Evolutionary conservation across 2,329 filamentous ascomycete genomes (phyloP).

Genomic region (Trichoderma sp.): DNA sequence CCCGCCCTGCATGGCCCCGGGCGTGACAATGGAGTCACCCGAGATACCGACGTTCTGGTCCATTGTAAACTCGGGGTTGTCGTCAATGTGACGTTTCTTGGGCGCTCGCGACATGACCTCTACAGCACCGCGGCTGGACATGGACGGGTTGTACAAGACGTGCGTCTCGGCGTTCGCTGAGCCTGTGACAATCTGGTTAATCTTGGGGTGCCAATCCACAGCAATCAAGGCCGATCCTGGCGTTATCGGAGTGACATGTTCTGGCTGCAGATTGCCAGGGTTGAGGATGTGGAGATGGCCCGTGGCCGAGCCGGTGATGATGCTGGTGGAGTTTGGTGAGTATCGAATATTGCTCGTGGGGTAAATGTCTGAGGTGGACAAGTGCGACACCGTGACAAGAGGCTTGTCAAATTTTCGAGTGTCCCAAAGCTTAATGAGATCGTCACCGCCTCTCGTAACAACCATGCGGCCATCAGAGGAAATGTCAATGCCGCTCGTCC

Average conservation of each 20-base stretch:
- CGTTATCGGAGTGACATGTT: constrained; percentile 86
- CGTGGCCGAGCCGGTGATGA: constrained; percentile 83
- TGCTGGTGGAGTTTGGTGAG: constrained; percentile 75
- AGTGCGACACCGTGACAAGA: constrained; percentile 73
- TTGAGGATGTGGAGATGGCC: constrained; percentile 92
- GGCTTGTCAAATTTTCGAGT: constrained; percentile 92
- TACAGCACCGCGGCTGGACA: constrained; percentile 76
- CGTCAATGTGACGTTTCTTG: constrained; percentile 92
- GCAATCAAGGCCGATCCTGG: constrained; percentile 77
- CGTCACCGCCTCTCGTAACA: constrained; percentile 85
- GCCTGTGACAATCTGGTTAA: constrained; percentile 94
- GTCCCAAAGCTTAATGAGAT: constrained; percentile 95
- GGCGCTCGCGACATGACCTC: constrained; percentile 90
- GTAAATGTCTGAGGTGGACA: constrained; percentile 80
- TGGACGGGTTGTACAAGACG: constrained; percentile 84
- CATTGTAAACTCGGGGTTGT: constrained; percentile 82
- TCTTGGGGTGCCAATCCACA: constrained; percentile 86
- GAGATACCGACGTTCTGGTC: constrained; percentile 79
- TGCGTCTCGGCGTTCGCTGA: constrained; percentile 89
- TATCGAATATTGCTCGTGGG: constrained; percentile 86
- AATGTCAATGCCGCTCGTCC: constrained; percentile 90
- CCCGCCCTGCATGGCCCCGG: constrained; percentile 55
- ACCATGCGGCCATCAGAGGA: constrained; percentile 88
- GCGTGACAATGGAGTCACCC: constrained; percentile 74
- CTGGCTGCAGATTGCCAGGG: constrained; percentile 80